Conservation (phyloP, 306 rosid species). For the Aeschynomene evenia region DNA sequence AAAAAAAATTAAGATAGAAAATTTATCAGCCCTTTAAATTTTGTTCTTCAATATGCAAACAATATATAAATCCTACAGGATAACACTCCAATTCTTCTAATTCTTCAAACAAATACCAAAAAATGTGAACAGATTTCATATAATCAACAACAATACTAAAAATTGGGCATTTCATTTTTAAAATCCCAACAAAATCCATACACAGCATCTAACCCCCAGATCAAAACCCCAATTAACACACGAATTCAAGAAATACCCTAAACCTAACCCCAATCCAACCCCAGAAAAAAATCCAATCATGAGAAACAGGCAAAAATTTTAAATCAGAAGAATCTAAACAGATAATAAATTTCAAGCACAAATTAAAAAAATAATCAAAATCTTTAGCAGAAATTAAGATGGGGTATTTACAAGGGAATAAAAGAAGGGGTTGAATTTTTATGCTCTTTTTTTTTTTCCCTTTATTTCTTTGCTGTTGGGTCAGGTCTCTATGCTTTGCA, state of each 20-base stretch:
- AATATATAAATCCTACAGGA: background rate
- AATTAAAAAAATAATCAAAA: background rate
- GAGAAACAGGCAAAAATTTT: background rate
- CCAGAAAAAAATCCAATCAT: slow-evolving; percentile 12
- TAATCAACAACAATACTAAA: background rate
- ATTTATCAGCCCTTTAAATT: no score
- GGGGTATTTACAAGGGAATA: slow-evolving; percentile 43
- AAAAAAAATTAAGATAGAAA: no score
- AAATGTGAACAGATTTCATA: background rate
- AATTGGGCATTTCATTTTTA: background rate
- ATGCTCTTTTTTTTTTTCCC: background rate
- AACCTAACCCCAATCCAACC: slow-evolving; percentile 36
- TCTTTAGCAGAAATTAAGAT: slow-evolving; percentile 15
- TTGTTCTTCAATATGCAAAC: background rate
- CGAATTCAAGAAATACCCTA: slow-evolving; percentile 35
- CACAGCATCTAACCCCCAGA: slow-evolving; percentile 19
- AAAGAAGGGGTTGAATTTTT: slow-evolving; percentile 11
- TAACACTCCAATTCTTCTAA: background rate
- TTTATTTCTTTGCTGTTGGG: slow-evolving; percentile 30
- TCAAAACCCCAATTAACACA: slow-evolving; percentile 32
- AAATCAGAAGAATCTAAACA: slow-evolving; percentile 29
- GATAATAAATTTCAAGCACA: background rate
- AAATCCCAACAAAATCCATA: slow-evolving; percentile 13
- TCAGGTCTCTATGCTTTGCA: background rate
- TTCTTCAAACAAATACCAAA: background rate